Base-by-base conservation (phyloP, 2,329 filamentous ascomycete genomes). In the Colletotrichum lupini region DNA sequence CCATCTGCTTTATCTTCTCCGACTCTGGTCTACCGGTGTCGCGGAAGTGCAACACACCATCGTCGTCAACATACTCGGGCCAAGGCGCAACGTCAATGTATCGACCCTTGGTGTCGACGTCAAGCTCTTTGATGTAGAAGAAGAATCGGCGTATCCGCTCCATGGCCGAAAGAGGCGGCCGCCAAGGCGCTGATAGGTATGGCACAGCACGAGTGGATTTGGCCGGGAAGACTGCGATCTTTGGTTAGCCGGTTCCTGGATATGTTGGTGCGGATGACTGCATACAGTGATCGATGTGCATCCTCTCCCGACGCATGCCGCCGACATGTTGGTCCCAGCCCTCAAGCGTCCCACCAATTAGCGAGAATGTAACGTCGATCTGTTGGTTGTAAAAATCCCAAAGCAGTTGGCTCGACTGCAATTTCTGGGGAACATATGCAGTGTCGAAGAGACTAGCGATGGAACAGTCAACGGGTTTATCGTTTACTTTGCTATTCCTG, bases 401-500 rank as follows among this genome's bases (percentile, higher is more conserved):
- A 82, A 77, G 24, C 80, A 73, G 68, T 75, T 79, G 79, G n/a
- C 83, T 84, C 9, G 81, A 80, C 72, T 86, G 84, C 1, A 88
- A 77, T 9, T 82, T 71, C 0, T 84, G 83, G 22, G 87, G 86
- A 2, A 85, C 83, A 63, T 88, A 88, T 8, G 85, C 85, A 0
- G 87, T 88, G 70, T 88, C 86, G 74, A 89, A 88, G 9, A 88
- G 76, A 65, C 85, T 87, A 5, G 85, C 86, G 2, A 84, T 80
- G 1, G 83, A 83, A 7, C 83, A 82, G 73, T 88, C 87, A 9
- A 87, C 82, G 0, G 87, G 86, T 42, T 87, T 86, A 35, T 73
- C 71, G 14, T 61, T 73, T 24, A 60, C 46, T 5, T 59, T 35
- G 9, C 24, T 9, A 4, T 57, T 61, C 12, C 26, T 71, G 11